Evolutionary conservation across 2,329 filamentous ascomycete species (phyloP), one percentile per base, ranked within the genome.

Genomic region (Paradendryphiella salina): DNA sequence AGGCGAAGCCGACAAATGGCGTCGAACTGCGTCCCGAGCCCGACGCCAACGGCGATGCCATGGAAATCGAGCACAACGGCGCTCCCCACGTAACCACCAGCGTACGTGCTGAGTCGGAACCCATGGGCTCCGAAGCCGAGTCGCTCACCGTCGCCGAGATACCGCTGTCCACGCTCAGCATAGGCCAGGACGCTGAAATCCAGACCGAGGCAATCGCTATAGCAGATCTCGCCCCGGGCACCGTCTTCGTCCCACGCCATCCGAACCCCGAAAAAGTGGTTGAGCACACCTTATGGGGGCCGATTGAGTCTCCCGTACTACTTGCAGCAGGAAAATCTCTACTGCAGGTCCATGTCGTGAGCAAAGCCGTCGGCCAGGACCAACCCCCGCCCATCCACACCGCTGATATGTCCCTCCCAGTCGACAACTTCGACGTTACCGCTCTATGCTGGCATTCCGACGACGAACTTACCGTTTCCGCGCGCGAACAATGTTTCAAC

Each of bases 31-130:
- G 64, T 15, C 63, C 58, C 40, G 61, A 70, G 29, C 59, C 64
- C 10, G 70, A 75, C 26, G 52, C 73, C 48, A 78, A 79, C 57
- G 76, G 76, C 50, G 75, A 80, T 54, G 72, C 70, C 46, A 79
- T 79, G 76, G 77, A 79, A 14, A 60, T 79, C 5, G 77, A 76
- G 46, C 65, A 65, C 13, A 72, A 71, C 33, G 70, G 69, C 32
- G 47, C 54, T 28, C 58, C 59, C 28, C 64, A 67, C 33, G 59
- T 64, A 11, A 54, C 64, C 11, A 67, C 67, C 60, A 64, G 60
- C 50, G 56, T 69, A 17, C 58, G 68, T 13, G 68, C 64, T 14
- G 73, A 73, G 35, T 73, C 72, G 5, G 71, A 74, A 42, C 59
- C 68, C 38, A 58, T 67, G 15, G 59, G 57, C 26, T 73, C 72